Evolutionary conservation across 2,329 filamentous ascomycete species (phyloP).

Genomic region (Cordyceps militaris): DNA sequence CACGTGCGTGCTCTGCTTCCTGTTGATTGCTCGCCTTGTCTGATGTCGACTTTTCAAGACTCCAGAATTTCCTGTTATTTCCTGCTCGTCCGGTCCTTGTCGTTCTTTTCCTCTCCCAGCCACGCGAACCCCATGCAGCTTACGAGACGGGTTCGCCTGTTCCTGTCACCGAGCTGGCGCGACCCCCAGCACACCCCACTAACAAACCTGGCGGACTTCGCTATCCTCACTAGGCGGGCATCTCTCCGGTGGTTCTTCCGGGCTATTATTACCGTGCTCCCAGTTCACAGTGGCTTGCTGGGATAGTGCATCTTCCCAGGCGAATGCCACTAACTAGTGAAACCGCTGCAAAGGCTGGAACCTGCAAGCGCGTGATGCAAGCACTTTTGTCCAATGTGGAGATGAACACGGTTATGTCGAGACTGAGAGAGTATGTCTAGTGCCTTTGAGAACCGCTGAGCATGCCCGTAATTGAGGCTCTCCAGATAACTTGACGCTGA

Average conservation of each 20-base stretch:
- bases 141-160: not conserved
- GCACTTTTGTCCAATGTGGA: not conserved
- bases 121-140: not conserved
- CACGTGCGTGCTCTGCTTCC: constrained; percentile 1
- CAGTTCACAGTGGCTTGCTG: not conserved
- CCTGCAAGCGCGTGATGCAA: constrained; percentile 7
- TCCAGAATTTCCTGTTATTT: not conserved
- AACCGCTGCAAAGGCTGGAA: not conserved
- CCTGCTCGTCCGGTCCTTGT: not conserved
- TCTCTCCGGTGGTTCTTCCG: not conserved
- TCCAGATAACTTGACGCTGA: not conserved
- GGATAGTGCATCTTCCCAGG: not conserved
- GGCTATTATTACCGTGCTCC: not conserved
- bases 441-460: not conserved
- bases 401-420: not conserved
- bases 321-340: no score
- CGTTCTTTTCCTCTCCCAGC: not conserved
- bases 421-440: not conserved
- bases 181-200: not conserved
- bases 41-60: not conserved
- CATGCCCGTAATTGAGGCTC: not conserved
- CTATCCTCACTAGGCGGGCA: not conserved
- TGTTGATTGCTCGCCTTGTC: not conserved
- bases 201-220: not conserved
- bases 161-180: not conserved